Percentiles rank a stretch among this genome's conserved stretches.
phyloP scores from a whole-genome alignment of 1,139 yeast species.

The Wickerhamomyces sp. region DNA sequence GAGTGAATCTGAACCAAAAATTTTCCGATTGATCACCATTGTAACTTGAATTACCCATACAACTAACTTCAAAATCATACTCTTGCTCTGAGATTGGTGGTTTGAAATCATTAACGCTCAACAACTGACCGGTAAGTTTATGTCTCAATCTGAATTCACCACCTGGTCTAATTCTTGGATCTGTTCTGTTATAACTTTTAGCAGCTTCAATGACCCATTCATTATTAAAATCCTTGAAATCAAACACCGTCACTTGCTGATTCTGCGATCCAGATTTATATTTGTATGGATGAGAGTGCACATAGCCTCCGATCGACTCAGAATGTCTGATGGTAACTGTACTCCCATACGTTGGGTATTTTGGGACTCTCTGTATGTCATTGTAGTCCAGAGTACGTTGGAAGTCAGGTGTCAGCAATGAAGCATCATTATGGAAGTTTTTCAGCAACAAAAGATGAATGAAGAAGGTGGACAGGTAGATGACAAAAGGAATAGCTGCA shows the following conservation, averaged over 20 bases:
- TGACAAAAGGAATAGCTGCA: constrained; percentile 41
- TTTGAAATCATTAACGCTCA: constrained; percentile 50
- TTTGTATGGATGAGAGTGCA: constrained; percentile 57
- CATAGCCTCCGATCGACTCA: constrained; percentile 52
- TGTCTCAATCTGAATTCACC: constrained; percentile 59
- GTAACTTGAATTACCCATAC: constrained; percentile 48
- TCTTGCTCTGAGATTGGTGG: constrained; percentile 84
- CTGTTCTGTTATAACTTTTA: constrained; percentile 18
- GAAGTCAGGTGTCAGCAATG: constrained; percentile 52
- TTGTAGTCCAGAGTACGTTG: constrained; percentile 45
- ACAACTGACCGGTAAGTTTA: constrained; percentile 49
- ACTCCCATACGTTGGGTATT: constrained; percentile 60
- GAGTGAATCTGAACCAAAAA: constrained; percentile 39
- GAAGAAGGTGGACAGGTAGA: constrained; percentile 45
- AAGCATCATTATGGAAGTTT: constrained; percentile 42
- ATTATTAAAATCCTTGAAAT: constrained; percentile 48
- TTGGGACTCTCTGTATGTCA: constrained; percentile 34
- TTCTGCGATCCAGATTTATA: constrained; percentile 53
- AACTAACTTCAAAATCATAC: constrained; percentile 68
- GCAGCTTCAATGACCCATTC: constrained; percentile 60
- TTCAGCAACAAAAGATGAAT: constrained; percentile 46
- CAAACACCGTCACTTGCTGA: constrained; percentile 67
- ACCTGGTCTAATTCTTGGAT: constrained; percentile 40
- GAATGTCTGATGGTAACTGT: constrained; percentile 61
- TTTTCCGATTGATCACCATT: constrained; percentile 47